Percentiles rank a stretch among this genome's conserved stretches.
phyloP scores from a whole-genome alignment of 2,329 filamentous ascomycete genomes.

The Zymoseptoria ardabiliae region DNA sequence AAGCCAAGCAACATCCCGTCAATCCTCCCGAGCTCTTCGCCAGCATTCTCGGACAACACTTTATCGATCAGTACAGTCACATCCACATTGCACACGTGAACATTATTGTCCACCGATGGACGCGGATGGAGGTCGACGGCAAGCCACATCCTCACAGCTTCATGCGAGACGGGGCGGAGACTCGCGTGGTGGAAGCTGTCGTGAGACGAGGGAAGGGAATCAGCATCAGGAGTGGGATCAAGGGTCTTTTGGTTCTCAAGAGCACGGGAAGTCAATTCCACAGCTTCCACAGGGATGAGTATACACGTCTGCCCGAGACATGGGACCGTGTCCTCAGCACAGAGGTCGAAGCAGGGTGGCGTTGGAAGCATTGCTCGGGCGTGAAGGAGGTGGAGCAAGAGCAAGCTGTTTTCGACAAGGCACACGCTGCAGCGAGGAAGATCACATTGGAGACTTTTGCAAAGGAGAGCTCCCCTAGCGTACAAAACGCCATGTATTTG shows the following conservation, averaged over 20 bases:
- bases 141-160: conserved; percentile 94
- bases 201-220: conserved; percentile 61
- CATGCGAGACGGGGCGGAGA: conserved; percentile 81
- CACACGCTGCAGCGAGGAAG: conserved; percentile 67
- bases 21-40: conserved; percentile 90
- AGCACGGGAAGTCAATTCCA: conserved; percentile 95
- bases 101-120: conserved; percentile 83
- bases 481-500: conserved; percentile 98
- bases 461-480: conserved; percentile 80
- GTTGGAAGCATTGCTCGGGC: conserved; percentile 65
- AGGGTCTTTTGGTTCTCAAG: conserved; percentile 76
- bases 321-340: conserved; percentile 96
- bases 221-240: conserved; percentile 68
- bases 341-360: conserved; percentile 80
- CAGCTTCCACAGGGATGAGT: conserved; percentile 88
- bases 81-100: conserved; percentile 78
- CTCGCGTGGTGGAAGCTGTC: conserved; percentile 71
- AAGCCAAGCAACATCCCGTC: conserved; percentile 87
- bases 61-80: conserved; percentile 79
- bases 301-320: conserved; percentile 79
- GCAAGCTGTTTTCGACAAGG: conserved; percentile 64
- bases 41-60: conserved; percentile 76
- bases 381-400: conserved; percentile 60
- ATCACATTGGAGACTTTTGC: conserved; percentile 93
- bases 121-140: conserved; percentile 77